These are phyloP conservation scores for Leucogyrophana mollusca DNA, from an alignment of 768 basidiomycete genomes.

Conservation along the genomic window DNA sequence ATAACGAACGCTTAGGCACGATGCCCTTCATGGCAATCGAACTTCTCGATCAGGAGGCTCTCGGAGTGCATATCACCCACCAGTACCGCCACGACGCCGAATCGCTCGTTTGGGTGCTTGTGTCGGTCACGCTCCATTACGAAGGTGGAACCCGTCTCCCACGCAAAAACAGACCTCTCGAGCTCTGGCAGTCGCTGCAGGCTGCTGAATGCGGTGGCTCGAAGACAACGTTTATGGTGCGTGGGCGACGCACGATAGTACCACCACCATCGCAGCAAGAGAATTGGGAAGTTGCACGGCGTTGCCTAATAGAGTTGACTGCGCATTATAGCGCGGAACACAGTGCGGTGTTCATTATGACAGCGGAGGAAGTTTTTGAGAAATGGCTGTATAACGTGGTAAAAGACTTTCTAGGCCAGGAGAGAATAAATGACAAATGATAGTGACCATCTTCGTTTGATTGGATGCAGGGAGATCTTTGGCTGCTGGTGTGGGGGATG, in stretches of 20 bases:
- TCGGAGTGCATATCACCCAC: background rate
- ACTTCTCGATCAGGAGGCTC: background rate
- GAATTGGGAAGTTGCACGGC: background rate
- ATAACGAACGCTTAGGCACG: constrained; percentile 6
- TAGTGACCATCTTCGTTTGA: no score
- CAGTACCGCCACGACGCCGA: background rate
- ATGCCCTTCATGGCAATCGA: constrained; percentile 9
- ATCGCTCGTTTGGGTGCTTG: constrained; percentile 3
- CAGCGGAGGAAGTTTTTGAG: no score
- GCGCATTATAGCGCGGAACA: no score
- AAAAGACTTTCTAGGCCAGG: no score
- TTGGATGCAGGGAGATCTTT: no score
- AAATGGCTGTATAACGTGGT: no score
- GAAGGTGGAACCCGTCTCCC: background rate
- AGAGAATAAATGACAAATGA: no score
- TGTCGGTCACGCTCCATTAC: background rate
- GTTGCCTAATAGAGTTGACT: background rate
- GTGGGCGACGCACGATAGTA: background rate
- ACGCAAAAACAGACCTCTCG: background rate
- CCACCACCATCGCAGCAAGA: background rate
- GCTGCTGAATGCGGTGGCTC: background rate
- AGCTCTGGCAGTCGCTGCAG: background rate
- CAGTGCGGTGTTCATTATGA: no score
- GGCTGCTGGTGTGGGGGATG: no score
- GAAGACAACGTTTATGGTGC: background rate